These are phyloP conservation scores for Talaromyces piceae DNA, from an alignment of 2,329 filamentous ascomycete species.

Conservation along the genomic window DNA sequence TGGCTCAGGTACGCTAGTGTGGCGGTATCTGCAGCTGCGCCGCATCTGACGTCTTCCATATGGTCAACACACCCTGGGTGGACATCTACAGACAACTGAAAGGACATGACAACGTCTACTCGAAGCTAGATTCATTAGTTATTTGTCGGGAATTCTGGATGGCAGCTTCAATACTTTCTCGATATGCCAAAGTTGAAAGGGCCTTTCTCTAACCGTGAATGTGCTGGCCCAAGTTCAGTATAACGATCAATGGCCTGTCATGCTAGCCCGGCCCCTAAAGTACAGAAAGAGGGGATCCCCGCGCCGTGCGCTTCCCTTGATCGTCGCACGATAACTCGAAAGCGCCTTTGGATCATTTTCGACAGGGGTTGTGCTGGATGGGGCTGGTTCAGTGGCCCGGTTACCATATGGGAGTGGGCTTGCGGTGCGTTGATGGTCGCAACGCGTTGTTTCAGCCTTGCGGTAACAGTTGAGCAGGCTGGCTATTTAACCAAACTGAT, in stretches of 20 bases:
- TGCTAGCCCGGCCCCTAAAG: background rate
- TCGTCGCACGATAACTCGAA: background rate
- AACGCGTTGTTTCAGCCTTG: background rate
- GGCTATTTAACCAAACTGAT: background rate
- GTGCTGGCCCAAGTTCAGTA: background rate
- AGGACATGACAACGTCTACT: no score
- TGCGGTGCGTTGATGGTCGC: background rate
- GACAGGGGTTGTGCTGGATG: background rate
- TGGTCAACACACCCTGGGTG: no score
- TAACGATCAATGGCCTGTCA: background rate
- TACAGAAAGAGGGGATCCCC: background rate
- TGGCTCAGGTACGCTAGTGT: no score
- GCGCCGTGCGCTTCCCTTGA: background rate
- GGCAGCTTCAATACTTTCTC: background rate
- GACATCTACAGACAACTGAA: no score
- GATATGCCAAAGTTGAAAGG: background rate
- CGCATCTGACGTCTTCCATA: no score
- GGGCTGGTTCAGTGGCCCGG: background rate
- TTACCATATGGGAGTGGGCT: background rate
- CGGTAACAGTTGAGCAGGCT: background rate
- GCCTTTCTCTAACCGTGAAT: background rate
- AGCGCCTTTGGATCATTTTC: background rate
- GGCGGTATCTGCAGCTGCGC: no score
- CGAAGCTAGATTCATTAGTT: no score
- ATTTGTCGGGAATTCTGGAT: no score